These are phyloP conservation scores for Betula pendula DNA, from an alignment of 306 rosid genomes.

Conservation along the genomic window DNA sequence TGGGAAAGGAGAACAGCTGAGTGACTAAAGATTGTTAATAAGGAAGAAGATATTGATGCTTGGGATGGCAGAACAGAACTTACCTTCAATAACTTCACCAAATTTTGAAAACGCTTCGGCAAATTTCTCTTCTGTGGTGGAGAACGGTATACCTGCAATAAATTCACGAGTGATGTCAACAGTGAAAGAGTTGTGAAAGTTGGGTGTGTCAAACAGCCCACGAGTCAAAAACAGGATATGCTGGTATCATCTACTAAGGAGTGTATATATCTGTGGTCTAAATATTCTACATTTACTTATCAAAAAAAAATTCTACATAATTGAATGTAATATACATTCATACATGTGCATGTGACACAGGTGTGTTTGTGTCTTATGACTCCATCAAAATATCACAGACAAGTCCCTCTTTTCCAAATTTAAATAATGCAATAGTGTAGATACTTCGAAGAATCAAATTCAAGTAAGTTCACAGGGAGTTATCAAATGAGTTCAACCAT, in stretches of 20 bases:
- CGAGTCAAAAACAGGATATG: background rate
- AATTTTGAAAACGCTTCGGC: slow-evolving; percentile 21
- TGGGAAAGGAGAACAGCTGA: slow-evolving; percentile 7
- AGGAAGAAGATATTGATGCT: background rate
- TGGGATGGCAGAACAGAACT: background rate
- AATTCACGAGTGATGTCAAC: background rate
- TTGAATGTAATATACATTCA: background rate
- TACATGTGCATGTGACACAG: background rate
- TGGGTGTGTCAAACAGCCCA: background rate
- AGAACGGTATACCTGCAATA: slow-evolving; percentile 19
- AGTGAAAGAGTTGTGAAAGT: background rate
- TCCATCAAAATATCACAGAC: background rate
- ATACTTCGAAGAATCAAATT: background rate
- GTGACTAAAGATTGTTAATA: background rate
- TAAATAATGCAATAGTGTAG: background rate
- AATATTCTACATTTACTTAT: background rate
- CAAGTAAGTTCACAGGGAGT: background rate
- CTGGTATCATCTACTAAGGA: background rate
- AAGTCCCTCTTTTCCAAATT: background rate
- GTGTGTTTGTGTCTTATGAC: background rate
- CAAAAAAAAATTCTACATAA: no score
- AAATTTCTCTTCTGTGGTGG: slow-evolving; percentile 21
- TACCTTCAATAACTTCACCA: slow-evolving; percentile 24
- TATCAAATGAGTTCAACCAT: background rate
- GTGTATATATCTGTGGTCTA: background rate